These are phyloP conservation scores for Colletotrichum acutatum DNA, from an alignment of 2,329 filamentous ascomycete species.

Conservation along the genomic window DNA sequence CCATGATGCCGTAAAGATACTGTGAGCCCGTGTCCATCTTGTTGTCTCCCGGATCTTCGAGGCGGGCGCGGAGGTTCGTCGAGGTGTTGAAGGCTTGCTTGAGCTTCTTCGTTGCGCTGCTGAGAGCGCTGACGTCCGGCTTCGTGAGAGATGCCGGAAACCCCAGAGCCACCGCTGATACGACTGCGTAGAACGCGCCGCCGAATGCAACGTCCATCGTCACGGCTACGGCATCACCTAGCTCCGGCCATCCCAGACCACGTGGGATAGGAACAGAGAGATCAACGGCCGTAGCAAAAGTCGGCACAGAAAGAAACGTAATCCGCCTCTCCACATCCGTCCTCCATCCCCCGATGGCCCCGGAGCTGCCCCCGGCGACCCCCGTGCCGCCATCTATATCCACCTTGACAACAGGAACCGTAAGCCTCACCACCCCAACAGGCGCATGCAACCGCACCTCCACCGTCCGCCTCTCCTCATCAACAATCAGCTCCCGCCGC, in stretches of 20 bases:
- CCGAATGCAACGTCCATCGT: conserved; percentile 52
- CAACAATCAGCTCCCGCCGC: conserved; percentile 44
- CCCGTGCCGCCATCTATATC: background rate
- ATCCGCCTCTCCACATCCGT: conserved; percentile 52
- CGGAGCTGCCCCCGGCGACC: background rate
- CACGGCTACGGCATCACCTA: conserved; percentile 42
- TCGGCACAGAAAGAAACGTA: conserved; percentile 53
- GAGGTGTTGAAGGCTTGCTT: conserved; percentile 39
- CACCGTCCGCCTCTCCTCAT: conserved; percentile 40
- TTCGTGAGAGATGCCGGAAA: conserved; percentile 44
- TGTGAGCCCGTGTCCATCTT: conserved; percentile 38
- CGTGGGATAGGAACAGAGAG: conserved; percentile 44
- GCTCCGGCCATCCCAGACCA: conserved; percentile 50
- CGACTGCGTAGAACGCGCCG: conserved; percentile 55
- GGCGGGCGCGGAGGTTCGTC: conserved; percentile 38
- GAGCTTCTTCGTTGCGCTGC: conserved; percentile 45
- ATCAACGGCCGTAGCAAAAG: conserved; percentile 49
- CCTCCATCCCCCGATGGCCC: conserved; percentile 32
- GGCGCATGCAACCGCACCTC: conserved; percentile 54
- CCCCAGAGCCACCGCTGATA: conserved; percentile 49
- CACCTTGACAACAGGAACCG: conserved; percentile 47
- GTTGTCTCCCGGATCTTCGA: conserved; percentile 40
- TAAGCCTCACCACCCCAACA: conserved; percentile 53
- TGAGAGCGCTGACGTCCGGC: conserved; percentile 45
- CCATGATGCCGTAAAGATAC: conserved; percentile 54